phyloP scores from a whole-genome alignment of 192 early-diverging fungal species.

The Rhizophagus prolifer region DNA sequence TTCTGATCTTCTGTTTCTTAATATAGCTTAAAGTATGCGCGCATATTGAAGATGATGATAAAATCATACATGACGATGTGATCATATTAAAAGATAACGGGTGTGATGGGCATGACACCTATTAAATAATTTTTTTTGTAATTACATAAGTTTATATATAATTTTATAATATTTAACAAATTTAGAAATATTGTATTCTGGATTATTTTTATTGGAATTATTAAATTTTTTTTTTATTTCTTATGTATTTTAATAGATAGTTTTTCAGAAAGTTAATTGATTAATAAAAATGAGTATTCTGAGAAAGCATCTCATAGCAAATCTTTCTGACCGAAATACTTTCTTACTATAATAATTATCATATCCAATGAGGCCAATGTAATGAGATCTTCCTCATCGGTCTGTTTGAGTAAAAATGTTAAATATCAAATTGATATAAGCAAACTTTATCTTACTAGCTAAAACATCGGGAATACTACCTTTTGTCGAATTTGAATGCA shows the following conservation, averaged over 20 bases:
- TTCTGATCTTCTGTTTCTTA: not conserved
- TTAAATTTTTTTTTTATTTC: no score
- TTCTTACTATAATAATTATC: constrained; percentile 40
- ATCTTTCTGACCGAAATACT: constrained; percentile 37
- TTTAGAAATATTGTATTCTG: no score
- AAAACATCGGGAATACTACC: not conserved
- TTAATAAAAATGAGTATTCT: not conserved
- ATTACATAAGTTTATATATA: not conserved
- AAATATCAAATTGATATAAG: not conserved
- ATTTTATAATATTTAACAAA: no score
- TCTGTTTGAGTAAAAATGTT: not conserved
- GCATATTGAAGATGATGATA: not conserved
- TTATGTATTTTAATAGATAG: no score
- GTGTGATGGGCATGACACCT: not conserved
- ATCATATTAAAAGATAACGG: constrained; percentile 11
- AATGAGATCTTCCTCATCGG: constrained; percentile 5
- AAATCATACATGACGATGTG: not conserved
- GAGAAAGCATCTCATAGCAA: not conserved
- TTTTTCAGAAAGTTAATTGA: no score
- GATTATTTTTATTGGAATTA: no score
- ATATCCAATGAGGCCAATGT: constrained; percentile 34
- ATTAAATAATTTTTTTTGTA: not conserved
- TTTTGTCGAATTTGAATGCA: constrained; percentile 31
- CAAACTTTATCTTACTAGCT: not conserved
- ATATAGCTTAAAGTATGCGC: constrained; percentile 2